These are phyloP conservation scores for Phytophthora ohioensis DNA, from an alignment of 352 stramenopile species.

Conservation along the genomic window DNA sequence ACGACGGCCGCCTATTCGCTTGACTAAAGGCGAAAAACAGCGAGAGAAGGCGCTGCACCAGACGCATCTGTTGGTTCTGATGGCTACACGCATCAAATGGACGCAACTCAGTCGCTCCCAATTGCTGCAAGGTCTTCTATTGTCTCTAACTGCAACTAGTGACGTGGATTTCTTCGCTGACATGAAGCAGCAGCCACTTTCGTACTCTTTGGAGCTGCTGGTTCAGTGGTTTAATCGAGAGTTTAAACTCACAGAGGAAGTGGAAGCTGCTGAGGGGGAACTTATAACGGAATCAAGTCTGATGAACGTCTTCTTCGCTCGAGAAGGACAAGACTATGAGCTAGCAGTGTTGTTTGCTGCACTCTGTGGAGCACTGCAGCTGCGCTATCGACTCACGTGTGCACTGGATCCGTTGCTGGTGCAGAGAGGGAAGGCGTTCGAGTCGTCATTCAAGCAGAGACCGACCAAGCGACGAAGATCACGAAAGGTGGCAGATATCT, in stretches of 20 bases:
- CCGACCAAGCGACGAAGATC: slow-evolving; percentile 31
- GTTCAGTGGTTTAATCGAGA: slow-evolving; percentile 71
- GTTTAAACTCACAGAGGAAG: slow-evolving; percentile 46
- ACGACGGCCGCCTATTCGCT: slow-evolving; percentile 46
- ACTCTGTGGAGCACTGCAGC: slow-evolving; percentile 60
- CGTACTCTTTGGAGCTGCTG: slow-evolving; percentile 70
- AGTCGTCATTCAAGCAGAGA: slow-evolving; percentile 42
- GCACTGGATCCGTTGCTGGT: slow-evolving; percentile 64
- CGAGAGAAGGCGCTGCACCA: slow-evolving; percentile 72
- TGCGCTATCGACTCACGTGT: slow-evolving; percentile 64
- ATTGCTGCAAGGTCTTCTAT: slow-evolving; percentile 61
- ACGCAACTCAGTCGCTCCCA: slow-evolving; percentile 50
- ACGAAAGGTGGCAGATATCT: slow-evolving; percentile 13
- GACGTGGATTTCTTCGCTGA: slow-evolving; percentile 59
- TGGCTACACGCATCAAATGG: slow-evolving; percentile 61
- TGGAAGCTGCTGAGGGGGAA: slow-evolving; percentile 15
- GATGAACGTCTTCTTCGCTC: slow-evolving; percentile 60
- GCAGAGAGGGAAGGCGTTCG: slow-evolving; percentile 54
- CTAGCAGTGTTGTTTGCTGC: slow-evolving; percentile 70
- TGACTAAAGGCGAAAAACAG: slow-evolving; percentile 73
- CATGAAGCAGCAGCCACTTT: slow-evolving; percentile 42
- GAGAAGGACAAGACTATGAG: slow-evolving; percentile 54
- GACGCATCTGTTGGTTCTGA: slow-evolving; percentile 70
- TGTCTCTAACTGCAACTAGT: slow-evolving; percentile 61
- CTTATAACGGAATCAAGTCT: slow-evolving; percentile 60